phyloP scores from a whole-genome alignment of 2,329 filamentous ascomycete species.

The Fusarium sp. region DNA sequence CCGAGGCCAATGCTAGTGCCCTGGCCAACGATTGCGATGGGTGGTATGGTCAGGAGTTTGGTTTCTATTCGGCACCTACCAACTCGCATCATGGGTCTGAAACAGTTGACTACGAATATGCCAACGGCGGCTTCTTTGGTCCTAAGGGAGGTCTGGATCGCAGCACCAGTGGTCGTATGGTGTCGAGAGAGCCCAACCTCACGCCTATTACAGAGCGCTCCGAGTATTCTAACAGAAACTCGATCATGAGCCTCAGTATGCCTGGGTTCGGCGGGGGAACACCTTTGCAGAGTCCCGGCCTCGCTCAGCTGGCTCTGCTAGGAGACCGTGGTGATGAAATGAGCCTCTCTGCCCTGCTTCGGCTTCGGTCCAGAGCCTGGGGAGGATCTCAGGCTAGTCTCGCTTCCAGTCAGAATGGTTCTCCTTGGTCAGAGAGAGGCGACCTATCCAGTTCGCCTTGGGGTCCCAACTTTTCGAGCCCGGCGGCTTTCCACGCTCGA shows the following conservation, averaged over 20 bases:
- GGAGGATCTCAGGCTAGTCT: conserved; percentile 84
- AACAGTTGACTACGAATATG: conserved; percentile 66
- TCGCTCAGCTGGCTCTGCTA: conserved; percentile 81
- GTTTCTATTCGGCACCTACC: conserved; percentile 82
- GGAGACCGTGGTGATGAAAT: conserved; percentile 71
- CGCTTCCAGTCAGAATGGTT: conserved; percentile 64
- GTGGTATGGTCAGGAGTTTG: conserved; percentile 96
- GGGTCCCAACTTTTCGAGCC: conserved; percentile 37
- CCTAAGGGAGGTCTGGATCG: conserved; percentile 75
- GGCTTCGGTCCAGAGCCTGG: conserved; percentile 80
- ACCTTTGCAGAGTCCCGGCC: conserved; percentile 74
- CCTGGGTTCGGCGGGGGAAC: conserved; percentile 57
- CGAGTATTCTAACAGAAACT: conserved; percentile 96
- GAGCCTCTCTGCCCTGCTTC: conserved; percentile 78
- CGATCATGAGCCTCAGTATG: conserved; percentile 77
- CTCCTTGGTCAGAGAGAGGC: conserved; percentile 61
- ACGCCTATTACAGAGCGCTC: conserved; percentile 97
- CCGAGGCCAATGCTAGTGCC: conserved; percentile 93
- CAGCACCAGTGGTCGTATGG: conserved; percentile 77
- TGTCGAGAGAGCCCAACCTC: conserved; percentile 87
- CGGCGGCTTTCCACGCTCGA: conserved; percentile 53
- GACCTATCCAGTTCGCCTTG: conserved; percentile 61
- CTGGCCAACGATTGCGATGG: conserved; percentile 92
- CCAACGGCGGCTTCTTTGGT: conserved; percentile 91
- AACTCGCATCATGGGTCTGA: conserved; percentile 58